Evolutionary conservation across 108 stramenopile genomes (phyloP), one percentile per base, ranked within the genome.

Genomic region (Pseudonitzschia delicatissima): DNA sequence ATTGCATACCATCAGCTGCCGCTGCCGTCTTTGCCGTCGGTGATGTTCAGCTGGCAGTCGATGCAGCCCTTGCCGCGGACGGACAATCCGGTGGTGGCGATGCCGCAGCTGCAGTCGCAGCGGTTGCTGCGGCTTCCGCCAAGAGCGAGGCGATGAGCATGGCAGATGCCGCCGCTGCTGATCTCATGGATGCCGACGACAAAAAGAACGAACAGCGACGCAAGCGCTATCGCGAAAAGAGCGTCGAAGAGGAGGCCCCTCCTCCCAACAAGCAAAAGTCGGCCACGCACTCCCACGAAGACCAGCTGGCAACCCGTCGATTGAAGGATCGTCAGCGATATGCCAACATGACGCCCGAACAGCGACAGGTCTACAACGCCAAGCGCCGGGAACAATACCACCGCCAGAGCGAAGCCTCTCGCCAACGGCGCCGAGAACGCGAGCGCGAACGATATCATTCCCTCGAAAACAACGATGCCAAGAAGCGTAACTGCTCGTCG

Each of bases 381-480:
- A 88, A 92, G 68, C 84, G 91, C 28, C 84, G 91, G 12, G 91
- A 89, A 31, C 81, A 89, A 51, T 92, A 92, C 64, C 91, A 92
- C 60, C 84, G 83, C 17, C 91, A 92, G 70, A 81, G 72, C 23
- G 87, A 92, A 49, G 50, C 25, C 27, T 77, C 77, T 21, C 77
- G 91, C 12, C 79, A 87, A 53, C 78, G 85, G 18, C 82, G 91
- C 8, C 74, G 91, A 12, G 86, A 89, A 33, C 65, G 91, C n/a
- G 91, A 92, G 50, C 71, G 87, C 40, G 45, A 58, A 9, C 84
- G 91, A 2, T 92, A 92, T 67, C 91, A 88, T 58, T 67, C 81
- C 32, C 79, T 88, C 20, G 73, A 68, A 36, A 62, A 64, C 9
- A 82, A 82, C 3, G 45, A 49, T 13, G 85, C 84, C 60, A 86